Base-by-base conservation (phyloP, 108 stramenopile species). In the Pseudonitzschia delicatissima region DNA sequence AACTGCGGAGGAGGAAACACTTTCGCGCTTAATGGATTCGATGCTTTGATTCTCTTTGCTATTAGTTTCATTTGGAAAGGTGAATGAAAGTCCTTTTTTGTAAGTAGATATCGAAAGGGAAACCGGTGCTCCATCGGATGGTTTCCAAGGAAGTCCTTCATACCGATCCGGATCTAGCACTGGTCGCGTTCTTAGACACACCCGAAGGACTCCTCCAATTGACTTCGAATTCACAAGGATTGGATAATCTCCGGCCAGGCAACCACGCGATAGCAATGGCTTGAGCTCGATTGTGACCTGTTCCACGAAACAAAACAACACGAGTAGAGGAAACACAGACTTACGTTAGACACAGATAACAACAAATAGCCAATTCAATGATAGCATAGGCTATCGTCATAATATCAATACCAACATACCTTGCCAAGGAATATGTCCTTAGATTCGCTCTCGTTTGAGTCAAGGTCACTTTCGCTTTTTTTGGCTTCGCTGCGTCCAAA, bases 161-260 rank as follows among this genome's bases (percentile, higher is more conserved):
- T 45, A 45, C n/a, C 33, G 26, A 40, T 62, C 44, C 2, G 44
- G 61, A 62, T 45, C 61, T 29, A 55, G 13, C n/a, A 32, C 39
- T 18, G 60, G 60, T 26, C 26, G 34, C 33, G 74, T 69, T 15
- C 68, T 62, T 2, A 76, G 8, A 47, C 57, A 64, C 13, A 76
- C 52, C 7, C 74, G 63, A 21, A 69, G 27, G 15, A 32, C 58
- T 12, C 68, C 68, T 17, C 74, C 74, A 28, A 69, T 62, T 11
- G 33, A 18, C 31, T 69, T 69, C 27, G 55, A 48, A 13, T 48
- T 65, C 5, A 37, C 50, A 20, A 66, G 17, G 4, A 76, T 25
- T 29, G 74, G 74, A 59, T 40, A 76, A 5, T 69, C 68, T 8
- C 74, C 74, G 34, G 61, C 68, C 7, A 76, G 59, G 34, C 74